Evolutionary conservation across 1,139 yeast genomes (phyloP), one percentile per base, ranked within the genome.

Genomic region (Kodamaea arcana): DNA sequence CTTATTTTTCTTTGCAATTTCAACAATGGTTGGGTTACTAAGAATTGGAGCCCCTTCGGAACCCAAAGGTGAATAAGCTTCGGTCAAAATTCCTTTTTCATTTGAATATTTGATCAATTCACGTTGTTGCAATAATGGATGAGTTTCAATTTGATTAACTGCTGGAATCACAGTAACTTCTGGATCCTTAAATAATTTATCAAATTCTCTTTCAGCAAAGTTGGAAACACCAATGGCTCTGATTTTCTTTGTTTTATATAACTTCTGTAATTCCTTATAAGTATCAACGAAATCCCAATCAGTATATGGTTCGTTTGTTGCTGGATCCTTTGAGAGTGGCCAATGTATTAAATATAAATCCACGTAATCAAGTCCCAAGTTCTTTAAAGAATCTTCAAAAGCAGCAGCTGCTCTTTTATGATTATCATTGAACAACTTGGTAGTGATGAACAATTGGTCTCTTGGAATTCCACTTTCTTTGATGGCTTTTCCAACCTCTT

Each of bases 321-420:
- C 47, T 43, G 32, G 36, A 35, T 72, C 67, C 39, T 76, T 54
- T 2, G 85, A 72, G 34, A 75, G 69, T 4, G 97, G 97, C 95
- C 95, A 87, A 62, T 90, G 97, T 52, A 86, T 74, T 55, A 88
- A 71, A 57, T 81, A 82, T 48, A 88, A 68, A 56, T 88, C 97
- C 39, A 88, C 80, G 51, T 88, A 88, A 36, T 84, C 94, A 47
- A 84, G 62, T 2, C 82, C 82, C 47, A 88, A 67, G 51, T 78
- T 78, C 48, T 72, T 55, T 51, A 88, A 70, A 3, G 94, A 80
- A 33, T 56, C 62, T 33, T 80, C 75, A 37, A 87, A 62, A 6
- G 83, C 85, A 28, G 56, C 66, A 30, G 60, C 80, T 17, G 80
- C 81, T 35, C 76, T 65, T 47, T 71, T 68, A 52, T 83, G 88